phyloP scores from a whole-genome alignment of 2,329 filamentous ascomycete species.

The Fusarium sp. region DNA sequence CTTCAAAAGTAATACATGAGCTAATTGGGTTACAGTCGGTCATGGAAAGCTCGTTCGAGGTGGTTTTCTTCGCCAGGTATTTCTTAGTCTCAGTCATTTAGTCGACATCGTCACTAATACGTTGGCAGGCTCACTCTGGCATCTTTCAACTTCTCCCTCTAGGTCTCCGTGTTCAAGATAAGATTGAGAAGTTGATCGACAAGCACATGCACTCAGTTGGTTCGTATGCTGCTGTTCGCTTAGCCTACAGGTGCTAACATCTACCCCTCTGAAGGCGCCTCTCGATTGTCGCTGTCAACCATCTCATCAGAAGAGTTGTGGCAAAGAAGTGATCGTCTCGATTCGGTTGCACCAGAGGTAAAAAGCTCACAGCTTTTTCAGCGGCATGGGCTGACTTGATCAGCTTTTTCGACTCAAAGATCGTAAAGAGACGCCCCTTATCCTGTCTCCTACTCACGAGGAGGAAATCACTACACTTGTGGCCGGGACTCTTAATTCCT shows the following conservation, averaged over 20 bases:
- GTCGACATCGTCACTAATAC: conserved; percentile 12
- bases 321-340: conserved; percentile 86
- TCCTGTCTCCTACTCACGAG: conserved; percentile 94
- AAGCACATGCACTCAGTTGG: conserved; percentile 87
- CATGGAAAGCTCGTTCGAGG: conserved; percentile 78
- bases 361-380: not conserved
- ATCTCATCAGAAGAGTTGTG: conserved; percentile 89
- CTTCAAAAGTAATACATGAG: not conserved
- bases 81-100: conserved; percentile 36
- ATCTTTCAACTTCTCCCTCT: conserved; percentile 94
- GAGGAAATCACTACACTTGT: conserved; percentile 94
- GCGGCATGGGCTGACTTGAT: conserved; percentile 41
- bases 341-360: conserved; percentile 80
- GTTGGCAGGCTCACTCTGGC: conserved; percentile 80
- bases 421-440: conserved; percentile 79
- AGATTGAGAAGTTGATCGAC: conserved; percentile 88
- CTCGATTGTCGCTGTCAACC: conserved; percentile 85
- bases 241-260: conserved; percentile 14
- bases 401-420: conserved; percentile 87
- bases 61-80: conserved; percentile 80
- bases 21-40: conserved; percentile 64
- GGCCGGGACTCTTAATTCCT: conserved; percentile 79
- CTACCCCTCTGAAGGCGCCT: conserved; percentile 70
- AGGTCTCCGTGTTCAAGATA: conserved; percentile 88
- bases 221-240: conserved; percentile 51